Base-by-base conservation (phyloP, 2,329 filamentous ascomycete genomes). In the Camptophora hylomeconis region DNA sequence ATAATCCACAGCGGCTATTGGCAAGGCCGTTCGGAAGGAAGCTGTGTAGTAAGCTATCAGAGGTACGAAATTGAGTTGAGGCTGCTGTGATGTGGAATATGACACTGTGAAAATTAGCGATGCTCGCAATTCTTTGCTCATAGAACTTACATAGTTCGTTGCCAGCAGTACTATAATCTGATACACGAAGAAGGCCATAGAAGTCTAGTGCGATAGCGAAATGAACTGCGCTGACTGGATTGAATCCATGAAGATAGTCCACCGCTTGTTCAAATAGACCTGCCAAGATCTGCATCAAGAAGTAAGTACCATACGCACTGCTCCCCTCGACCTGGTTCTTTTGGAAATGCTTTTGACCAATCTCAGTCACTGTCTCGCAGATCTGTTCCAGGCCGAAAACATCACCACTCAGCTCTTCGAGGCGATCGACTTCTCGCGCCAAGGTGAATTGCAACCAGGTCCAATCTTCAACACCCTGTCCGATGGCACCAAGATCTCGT, bases 241-340 rank as follows among this genome's bases (percentile, higher is more conserved):
- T 81, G 58, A 92, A 89, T 25, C 75, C 72, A 50, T 94, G 94
- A 11, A 98, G 69, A 53, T 92, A 95, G 17, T 80, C 77, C 30
- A 98, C 67, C 10, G 87, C 89, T 47, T 89, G 78, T 57, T 98
- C 89, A 44, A 92, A 98, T 69, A 94, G 77, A 40, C 89, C 89
- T 17, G 80, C 76, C 28, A 95, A 63, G 22, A 92, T 71, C 51
- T 93, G 84, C 41, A 98, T 70, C 56, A 92, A 84, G 60, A 98
- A 94, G 58, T 79, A 93, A 49, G 87, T 86, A 48, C 80, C 84
- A 43, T 84, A 89, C 38, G 75, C 77, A 41, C 79, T 80, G 37
- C 71, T 71, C 17, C 81, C 80, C 35, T 92, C 84, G n/a, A 70
- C 65, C 28, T 73, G 70, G 30, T 74, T 75, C 53, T 87, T 86